phyloP scores from a whole-genome alignment of 2,329 filamentous ascomycete genomes.

The Trichoderma guizhouense region DNA sequence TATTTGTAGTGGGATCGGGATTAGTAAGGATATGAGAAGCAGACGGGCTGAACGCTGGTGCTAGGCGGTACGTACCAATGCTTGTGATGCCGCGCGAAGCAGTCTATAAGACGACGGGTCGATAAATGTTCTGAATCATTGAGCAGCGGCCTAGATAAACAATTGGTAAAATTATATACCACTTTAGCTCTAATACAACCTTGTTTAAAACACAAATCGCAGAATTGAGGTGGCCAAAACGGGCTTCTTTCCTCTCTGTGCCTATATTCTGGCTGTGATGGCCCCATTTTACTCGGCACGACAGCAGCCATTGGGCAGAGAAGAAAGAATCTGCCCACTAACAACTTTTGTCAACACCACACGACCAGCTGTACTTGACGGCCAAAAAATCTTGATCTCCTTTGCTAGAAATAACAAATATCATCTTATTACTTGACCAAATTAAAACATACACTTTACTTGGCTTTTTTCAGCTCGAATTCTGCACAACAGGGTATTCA shows the following conservation, averaged over 20 bases:
- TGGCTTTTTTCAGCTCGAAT: not conserved
- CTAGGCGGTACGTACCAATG: not conserved
- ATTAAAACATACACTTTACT: not conserved
- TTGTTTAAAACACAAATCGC: not conserved
- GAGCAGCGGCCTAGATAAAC: not conserved
- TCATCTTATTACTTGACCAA: not conserved
- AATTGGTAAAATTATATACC: not conserved
- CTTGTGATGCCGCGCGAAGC: not conserved
- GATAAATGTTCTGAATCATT: not conserved
- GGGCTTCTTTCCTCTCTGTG: not conserved
- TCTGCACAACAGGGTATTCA: not conserved
- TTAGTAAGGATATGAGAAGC: not conserved
- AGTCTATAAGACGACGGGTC: not conserved
- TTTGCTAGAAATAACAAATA: not conserved
- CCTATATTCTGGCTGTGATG: not conserved
- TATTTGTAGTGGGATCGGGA: slow-evolving; percentile 16
- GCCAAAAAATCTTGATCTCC: not conserved
- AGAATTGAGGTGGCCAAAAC: not conserved
- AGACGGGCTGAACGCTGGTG: not conserved
- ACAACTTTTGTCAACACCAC: slow-evolving; percentile 1
- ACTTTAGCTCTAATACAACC: not conserved
- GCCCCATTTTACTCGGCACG: slow-evolving; percentile 2
- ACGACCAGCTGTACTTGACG: not conserved
- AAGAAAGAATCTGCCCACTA: not conserved
- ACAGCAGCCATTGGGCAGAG: not conserved